Percentiles rank a stretch among this genome's conserved stretches.
Conservation (phyloP, 495 filamentous ascomycete genomes). For the Talaromyces wortmannii region DNA sequence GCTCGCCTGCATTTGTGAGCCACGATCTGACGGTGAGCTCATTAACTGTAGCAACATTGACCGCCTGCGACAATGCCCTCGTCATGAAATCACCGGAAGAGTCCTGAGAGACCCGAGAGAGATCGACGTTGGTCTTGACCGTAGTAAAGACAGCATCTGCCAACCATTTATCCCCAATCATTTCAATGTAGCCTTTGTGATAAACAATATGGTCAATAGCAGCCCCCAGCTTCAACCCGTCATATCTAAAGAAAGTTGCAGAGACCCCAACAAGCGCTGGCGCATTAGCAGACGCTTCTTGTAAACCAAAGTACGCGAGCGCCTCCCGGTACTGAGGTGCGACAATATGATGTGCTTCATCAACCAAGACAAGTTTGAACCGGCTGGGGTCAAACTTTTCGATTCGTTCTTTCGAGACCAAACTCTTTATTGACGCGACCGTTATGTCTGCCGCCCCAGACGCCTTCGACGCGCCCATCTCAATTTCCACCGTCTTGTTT, state of each 20-base stretch:
- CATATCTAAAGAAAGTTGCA: constrained; percentile 83
- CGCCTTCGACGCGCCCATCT: constrained; percentile 75
- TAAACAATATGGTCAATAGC: constrained; percentile 96
- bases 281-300: constrained; percentile 38
- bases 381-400: constrained; percentile 67
- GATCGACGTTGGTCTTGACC: constrained; percentile 70
- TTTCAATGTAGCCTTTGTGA: constrained; percentile 93
- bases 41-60: constrained; percentile 75
- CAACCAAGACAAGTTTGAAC: constrained; percentile 91
- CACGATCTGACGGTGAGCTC: constrained; percentile 78
- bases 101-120: constrained; percentile 58
- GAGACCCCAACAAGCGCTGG: constrained; percentile 86
- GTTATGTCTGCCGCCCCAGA: constrained; percentile 84
- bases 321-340: constrained; percentile 67
- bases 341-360: constrained; percentile 98
- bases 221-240: constrained; percentile 79
- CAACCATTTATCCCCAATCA: constrained; percentile 86
- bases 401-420: constrained; percentile 67
- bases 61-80: constrained; percentile 62
- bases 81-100: constrained; percentile 73
- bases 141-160: constrained; percentile 89
- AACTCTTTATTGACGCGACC: constrained; percentile 80
- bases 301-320: constrained; percentile 69
- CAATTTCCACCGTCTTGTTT: constrained; percentile 70
- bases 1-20: constrained; percentile 61